A percentile compares a stretch with the other conserved stretches of the same genome.
These are phyloP conservation scores for Vigna reflexopilosa DNA, from an alignment of 306 rosid genomes.

Conservation along the genomic window DNA sequence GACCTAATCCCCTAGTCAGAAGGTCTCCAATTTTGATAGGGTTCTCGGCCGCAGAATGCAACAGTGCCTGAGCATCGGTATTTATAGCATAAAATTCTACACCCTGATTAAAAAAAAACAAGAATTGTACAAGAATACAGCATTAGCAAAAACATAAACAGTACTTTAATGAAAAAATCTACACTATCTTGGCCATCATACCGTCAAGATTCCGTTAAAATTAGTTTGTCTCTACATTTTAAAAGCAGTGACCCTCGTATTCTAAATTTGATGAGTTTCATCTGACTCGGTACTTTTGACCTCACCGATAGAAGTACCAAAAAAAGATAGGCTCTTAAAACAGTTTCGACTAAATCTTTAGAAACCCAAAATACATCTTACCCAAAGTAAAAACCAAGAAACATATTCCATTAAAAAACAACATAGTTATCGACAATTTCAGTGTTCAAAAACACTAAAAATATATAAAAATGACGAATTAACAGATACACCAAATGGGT, in stretches of 20 bases:
- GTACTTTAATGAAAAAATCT: not conserved
- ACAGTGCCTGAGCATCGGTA: conserved; percentile 87
- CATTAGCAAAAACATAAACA: conserved; percentile 35
- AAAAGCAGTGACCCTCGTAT: not conserved
- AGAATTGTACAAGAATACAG: conserved; percentile 29
- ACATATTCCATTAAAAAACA: not conserved
- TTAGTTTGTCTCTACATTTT: not conserved
- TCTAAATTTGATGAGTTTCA: not conserved
- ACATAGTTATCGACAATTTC: conserved; percentile 9
- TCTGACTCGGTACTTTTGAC: not conserved
- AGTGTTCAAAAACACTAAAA: not conserved
- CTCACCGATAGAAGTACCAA: not conserved
- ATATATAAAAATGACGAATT: not conserved
- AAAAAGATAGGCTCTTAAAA: not conserved
- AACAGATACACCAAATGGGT: not conserved
- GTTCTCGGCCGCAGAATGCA: conserved; percentile 82
- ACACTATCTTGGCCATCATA: not conserved
- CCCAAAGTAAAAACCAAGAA: not conserved
- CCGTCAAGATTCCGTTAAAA: not conserved
- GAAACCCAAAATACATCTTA: not conserved
- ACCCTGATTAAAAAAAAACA: conserved; percentile 57
- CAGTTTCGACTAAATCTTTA: not conserved
- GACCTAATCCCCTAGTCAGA: conserved; percentile 96
- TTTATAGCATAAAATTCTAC: conserved; percentile 95
- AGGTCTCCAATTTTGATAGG: conserved; percentile 96